Percentiles rank a stretch among this genome's conserved stretches.
phyloP scores from a whole-genome alignment of 805 yeast genomes.

The Nakazawaea sp. region DNA sequence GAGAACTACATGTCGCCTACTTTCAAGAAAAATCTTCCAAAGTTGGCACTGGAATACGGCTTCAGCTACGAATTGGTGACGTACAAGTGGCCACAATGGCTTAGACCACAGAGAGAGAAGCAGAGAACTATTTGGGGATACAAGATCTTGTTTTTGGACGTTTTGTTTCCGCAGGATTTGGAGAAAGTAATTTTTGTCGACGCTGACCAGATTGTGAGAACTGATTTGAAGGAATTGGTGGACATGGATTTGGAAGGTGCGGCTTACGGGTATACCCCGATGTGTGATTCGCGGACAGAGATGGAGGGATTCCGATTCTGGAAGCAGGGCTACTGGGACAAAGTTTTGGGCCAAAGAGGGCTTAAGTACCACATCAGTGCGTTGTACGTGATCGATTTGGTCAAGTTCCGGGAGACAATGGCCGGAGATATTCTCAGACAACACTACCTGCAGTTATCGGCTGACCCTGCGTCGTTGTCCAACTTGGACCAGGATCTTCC shows the following conservation, averaged over 20 bases:
- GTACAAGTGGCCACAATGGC: constrained; percentile 92
- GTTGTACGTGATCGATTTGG: constrained; percentile 72
- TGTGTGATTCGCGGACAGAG: constrained; percentile 74
- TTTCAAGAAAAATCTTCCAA: constrained; percentile 54
- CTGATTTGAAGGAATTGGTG: constrained; percentile 64
- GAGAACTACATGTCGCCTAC: constrained; percentile 75
- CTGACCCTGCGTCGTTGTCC: constrained; percentile 71
- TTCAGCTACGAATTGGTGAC: constrained; percentile 74
- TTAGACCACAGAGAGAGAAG: constrained; percentile 69
- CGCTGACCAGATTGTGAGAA: constrained; percentile 75
- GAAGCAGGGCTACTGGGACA: constrained; percentile 90
- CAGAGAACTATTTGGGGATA: constrained; percentile 85
- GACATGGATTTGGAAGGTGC: constrained; percentile 70
- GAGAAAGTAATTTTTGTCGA: constrained; percentile 79
- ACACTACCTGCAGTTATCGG: constrained; percentile 77
- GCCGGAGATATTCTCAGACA: constrained; percentile 80
- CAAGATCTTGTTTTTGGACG: constrained; percentile 81
- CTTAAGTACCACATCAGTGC: constrained; percentile 80
- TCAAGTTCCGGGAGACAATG: constrained; percentile 49
- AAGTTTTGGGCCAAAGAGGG: constrained; percentile 45
- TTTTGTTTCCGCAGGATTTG: constrained; percentile 72
- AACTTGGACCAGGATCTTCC: constrained; percentile 91
- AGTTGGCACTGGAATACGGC: constrained; percentile 47
- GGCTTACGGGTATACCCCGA: constrained; percentile 82
- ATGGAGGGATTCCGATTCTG: constrained; percentile 87